Evolutionary conservation across 1,139 yeast genomes (phyloP).

Genomic region (Diutina catenulata): DNA sequence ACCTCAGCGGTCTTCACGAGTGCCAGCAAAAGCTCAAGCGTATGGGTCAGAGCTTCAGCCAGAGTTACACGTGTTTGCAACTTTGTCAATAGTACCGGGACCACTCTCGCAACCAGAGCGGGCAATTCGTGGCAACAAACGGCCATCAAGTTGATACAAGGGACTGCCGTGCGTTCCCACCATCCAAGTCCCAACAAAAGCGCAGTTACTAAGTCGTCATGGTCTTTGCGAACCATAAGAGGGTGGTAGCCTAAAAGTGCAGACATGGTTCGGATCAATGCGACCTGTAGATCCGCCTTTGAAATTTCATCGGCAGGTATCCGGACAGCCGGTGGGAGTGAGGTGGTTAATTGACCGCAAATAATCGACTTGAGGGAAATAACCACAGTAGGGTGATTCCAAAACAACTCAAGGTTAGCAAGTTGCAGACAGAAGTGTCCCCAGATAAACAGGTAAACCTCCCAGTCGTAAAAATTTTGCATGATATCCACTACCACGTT

Average conservation of each 20-base stretch:
- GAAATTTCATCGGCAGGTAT: conserved; percentile 20
- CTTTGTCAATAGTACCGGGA: conserved; percentile 53
- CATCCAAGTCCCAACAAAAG: conserved; percentile 55
- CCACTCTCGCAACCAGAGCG: conserved; percentile 52
- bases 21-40: conserved; percentile 62
- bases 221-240: conserved; percentile 46
- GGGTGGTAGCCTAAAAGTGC: conserved; percentile 58
- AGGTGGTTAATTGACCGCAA: conserved; percentile 50
- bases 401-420: conserved; percentile 47
- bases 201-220: conserved; percentile 58
- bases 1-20: conserved; percentile 56
- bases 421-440: conserved; percentile 67
- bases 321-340: conserved; percentile 31
- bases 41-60: conserved; percentile 58
- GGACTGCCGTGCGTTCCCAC: conserved; percentile 72
- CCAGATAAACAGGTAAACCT: conserved; percentile 52
- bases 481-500: conserved; percentile 37
- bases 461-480: conserved; percentile 56
- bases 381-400: conserved; percentile 32
- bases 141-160: conserved; percentile 65
- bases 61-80: conserved; percentile 68
- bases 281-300: conserved; percentile 57
- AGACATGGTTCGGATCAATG: conserved; percentile 52
- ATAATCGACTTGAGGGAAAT: conserved; percentile 34
- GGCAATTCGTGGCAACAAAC: conserved; percentile 79